phyloP scores from a whole-genome alignment of 306 rosid species.

The Corylus heterophylla region DNA sequence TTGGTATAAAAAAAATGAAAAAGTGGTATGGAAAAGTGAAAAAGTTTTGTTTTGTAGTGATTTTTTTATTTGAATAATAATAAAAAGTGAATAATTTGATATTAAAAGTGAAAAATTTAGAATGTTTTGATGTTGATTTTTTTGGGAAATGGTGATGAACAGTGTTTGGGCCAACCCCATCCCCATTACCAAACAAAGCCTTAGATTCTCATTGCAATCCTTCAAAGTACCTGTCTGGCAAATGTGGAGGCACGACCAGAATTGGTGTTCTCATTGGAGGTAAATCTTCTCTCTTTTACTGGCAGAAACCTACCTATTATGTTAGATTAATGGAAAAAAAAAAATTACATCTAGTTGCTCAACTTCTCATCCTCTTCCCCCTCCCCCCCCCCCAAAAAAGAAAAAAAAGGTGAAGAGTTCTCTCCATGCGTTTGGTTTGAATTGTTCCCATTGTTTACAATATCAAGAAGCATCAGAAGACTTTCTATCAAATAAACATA shows the following conservation, averaged over 20 bases:
- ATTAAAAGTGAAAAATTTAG: too few species aligned
- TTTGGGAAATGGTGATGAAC: too few species aligned
- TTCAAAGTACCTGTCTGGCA: slow-evolving; percentile 44
- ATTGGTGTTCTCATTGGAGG: slow-evolving; percentile 61
- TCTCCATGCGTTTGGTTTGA: not conserved
- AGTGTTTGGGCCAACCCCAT: too few species aligned
- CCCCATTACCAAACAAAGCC: too few species aligned
- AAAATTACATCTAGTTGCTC: not conserved
- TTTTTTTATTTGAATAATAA: too few species aligned
- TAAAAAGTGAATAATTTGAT: too few species aligned
- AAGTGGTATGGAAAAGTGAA: too few species aligned
- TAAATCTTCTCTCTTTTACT: slow-evolving; percentile 32
- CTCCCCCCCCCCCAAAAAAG: too few species aligned
- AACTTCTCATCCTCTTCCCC: not conserved
- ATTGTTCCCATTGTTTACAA: not conserved
- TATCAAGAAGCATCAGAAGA: not conserved
- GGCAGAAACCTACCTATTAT: not conserved
- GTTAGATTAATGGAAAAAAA: not conserved
- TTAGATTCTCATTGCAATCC: slow-evolving; percentile 52
- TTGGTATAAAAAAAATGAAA: too few species aligned
- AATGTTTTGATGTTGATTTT: too few species aligned
- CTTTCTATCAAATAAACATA: not conserved
- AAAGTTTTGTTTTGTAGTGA: too few species aligned
- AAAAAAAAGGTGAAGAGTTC: not conserved
- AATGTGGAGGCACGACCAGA: slow-evolving; percentile 50